A percentile compares a stretch with the other conserved stretches of the same genome.
These are phyloP conservation scores for Ganoderma meredithae DNA, from an alignment of 1,284 basidiomycete species.

Conservation along the genomic window DNA sequence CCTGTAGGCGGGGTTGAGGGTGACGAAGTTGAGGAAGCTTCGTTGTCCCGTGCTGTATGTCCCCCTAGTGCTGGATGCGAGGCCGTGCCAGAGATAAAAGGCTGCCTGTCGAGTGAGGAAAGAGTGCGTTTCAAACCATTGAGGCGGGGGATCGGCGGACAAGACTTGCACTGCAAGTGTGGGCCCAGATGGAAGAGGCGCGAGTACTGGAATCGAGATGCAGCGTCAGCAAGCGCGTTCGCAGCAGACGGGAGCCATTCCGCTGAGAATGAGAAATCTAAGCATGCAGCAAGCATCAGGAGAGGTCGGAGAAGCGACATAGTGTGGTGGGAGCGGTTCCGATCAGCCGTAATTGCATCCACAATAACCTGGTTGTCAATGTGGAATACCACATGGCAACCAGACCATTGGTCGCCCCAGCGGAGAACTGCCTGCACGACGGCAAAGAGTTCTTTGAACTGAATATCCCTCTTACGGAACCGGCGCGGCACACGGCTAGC, in stretches of 20 bases:
- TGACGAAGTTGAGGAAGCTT: slow-evolving; percentile 41
- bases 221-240: slow-evolving; percentile 22
- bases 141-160: slow-evolving; percentile 15
- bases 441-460: slow-evolving; percentile 18
- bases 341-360: slow-evolving; percentile 13
- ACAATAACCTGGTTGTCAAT: slow-evolving; percentile 22
- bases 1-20: slow-evolving; percentile 31
- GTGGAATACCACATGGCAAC: slow-evolving; percentile 18
- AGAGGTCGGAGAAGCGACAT: slow-evolving; percentile 17
- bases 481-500: slow-evolving; percentile 11
- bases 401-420: slow-evolving; percentile 14
- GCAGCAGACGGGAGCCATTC: slow-evolving; percentile 14
- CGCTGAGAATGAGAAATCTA: slow-evolving; percentile 12
- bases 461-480: slow-evolving; percentile 11
- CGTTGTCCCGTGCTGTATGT: slow-evolving; percentile 41
- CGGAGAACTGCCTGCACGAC: slow-evolving; percentile 11
- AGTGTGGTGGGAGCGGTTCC: slow-evolving; percentile 12
- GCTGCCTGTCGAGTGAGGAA: slow-evolving; percentile 18
- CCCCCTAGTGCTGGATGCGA: slow-evolving; percentile 39
- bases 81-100: slow-evolving; percentile 36
- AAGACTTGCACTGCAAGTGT: slow-evolving; percentile 9
- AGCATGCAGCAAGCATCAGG: slow-evolving; percentile 17
- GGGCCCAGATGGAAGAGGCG: slow-evolving; percentile 16
- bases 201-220: slow-evolving; percentile 22
- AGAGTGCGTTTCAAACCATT: slow-evolving; percentile 20